Base-by-base conservation (phyloP, 192 early-diverging fungal genomes). In the Coemansia aciculifera region DNA sequence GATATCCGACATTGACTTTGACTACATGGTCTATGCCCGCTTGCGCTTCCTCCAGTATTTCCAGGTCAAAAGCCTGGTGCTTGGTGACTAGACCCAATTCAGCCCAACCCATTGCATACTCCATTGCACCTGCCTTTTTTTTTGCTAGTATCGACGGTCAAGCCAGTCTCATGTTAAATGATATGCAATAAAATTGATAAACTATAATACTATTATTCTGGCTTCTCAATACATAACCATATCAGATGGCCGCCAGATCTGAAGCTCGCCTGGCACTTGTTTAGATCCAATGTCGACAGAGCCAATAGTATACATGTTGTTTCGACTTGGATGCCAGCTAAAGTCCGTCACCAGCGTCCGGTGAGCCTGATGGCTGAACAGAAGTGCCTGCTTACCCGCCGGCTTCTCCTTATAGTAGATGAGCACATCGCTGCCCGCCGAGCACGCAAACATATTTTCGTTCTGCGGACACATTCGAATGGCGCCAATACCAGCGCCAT, bases 1-100 rank as follows among this genome's bases (percentile, higher is more conserved):
- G 27, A 78, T 95, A 21, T 95, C 94, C 9, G 93, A 96, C 72
- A 89, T 98, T 31, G 95, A 96, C 74, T 98, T 98, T 88, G 92
- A 95, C 70, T 98, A 98, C 72, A 88, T 91, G 83, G 89, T 86
- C 42, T 98, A 97, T 83, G 92, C 95, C 15, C 78, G 87, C 13
- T 73, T 91, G 73, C 81, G 94, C 23, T 91, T 97, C 65, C 72
- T 85, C 12, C 89, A 98, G 72, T 96, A 95, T 69, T 85, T 82
- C 66, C 88, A 79, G 54, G 59, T 48, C 72, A 83, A 83, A 66
- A 51, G 62, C 21, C 72, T 72, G 66, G 27, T 78, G 27, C 37
- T 76, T 9, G 21, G 17, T 36, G 34, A 8, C 29, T 74, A 69
- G 56, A 42, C 37, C 43, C n/a, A 36, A 32, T 23, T 6, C 13